Conservation (phyloP, 192 early-diverging fungal genomes). For the Coemansia sp. region DNA sequence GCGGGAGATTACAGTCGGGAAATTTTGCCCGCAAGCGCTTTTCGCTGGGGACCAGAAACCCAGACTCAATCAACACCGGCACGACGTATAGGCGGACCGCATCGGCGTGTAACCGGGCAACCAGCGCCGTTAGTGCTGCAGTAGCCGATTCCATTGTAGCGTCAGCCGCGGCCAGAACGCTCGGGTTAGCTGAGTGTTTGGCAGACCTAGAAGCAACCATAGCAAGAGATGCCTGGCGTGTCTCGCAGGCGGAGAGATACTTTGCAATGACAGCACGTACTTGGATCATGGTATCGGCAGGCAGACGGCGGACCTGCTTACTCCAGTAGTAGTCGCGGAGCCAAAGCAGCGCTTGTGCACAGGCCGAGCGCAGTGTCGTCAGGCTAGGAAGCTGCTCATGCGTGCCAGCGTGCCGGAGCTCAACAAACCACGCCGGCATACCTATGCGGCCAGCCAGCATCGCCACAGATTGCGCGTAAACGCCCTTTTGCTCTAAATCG, state of each 20-base stretch:
- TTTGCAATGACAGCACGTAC: conserved; percentile 23
- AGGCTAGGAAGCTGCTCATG: conserved; percentile 66
- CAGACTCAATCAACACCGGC: conserved; percentile 57
- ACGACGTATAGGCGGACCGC: conserved; percentile 55
- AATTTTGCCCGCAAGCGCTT: conserved; percentile 55
- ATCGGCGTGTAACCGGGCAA: conserved; percentile 45
- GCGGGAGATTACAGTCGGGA: conserved; percentile 46
- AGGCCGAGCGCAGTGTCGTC: conserved; percentile 56
- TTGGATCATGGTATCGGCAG: conserved; percentile 34
- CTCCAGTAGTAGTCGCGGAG: conserved; percentile 60
- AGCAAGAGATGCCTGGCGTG: neutral
- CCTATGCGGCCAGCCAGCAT: conserved; percentile 56
- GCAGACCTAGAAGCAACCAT: neutral
- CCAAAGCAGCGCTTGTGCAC: conserved; percentile 61
- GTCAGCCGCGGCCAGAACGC: neutral
- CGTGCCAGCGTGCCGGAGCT: conserved; percentile 66
- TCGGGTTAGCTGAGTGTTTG: neutral
- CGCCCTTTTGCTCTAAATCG: conserved; percentile 60
- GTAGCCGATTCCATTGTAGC: conserved; percentile 16
- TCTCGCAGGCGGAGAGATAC: conserved; percentile 23
- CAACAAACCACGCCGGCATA: conserved; percentile 69
- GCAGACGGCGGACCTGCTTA: conserved; percentile 42
- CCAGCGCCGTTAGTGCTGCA: conserved; percentile 41
- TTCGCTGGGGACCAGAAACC: conserved; percentile 60
- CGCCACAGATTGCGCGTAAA: conserved; percentile 59